Percentiles rank a stretch among this genome's conserved stretches.
Evolutionary conservation across 805 yeast genomes (phyloP).

Genomic region (Candida ovalis): DNA sequence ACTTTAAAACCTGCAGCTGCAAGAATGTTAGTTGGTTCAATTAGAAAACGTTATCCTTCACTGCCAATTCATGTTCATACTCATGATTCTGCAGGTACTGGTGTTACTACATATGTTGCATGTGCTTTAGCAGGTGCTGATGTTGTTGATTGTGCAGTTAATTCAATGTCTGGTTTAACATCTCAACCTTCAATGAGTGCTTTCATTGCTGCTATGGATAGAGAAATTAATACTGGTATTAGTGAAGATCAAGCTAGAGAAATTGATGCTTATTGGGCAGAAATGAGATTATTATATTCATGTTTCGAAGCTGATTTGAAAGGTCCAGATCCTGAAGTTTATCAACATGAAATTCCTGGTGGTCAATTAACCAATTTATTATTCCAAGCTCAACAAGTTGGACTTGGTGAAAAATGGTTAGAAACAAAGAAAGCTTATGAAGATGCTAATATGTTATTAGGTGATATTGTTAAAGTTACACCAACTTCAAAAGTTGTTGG

Average conservation of each 20-base stretch:
- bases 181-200: conserved; percentile 97
- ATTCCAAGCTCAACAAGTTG: conserved; percentile 99
- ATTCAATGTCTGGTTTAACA: conserved; percentile 97
- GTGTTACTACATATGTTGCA: conserved; percentile 94
- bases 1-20: conserved; percentile 97
- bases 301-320: conserved; percentile 98
- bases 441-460: conserved; percentile 84
- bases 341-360: conserved; percentile 98
- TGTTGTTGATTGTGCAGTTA: conserved; percentile 95
- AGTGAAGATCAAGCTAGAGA: conserved; percentile 66
- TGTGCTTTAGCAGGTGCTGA: conserved; percentile 97
- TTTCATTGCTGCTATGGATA: conserved; percentile 86
- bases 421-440: conserved; percentile 94
- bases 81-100: conserved; percentile 99
- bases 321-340: conserved; percentile 99
- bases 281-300: conserved; percentile 93
- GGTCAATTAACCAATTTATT: conserved; percentile 97
- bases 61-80: conserved; percentile 98
- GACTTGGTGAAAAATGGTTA: conserved; percentile 94
- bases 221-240: conserved; percentile 74
- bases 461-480: conserved; percentile 97
- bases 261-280: conserved; percentile 96
- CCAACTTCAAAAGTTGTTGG: conserved; percentile 99
- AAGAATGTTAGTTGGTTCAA: conserved; percentile 65
- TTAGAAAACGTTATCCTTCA: conserved; percentile 85